phyloP scores from a whole-genome alignment of 148 eudicot species.

The Beta vulgaris region DNA sequence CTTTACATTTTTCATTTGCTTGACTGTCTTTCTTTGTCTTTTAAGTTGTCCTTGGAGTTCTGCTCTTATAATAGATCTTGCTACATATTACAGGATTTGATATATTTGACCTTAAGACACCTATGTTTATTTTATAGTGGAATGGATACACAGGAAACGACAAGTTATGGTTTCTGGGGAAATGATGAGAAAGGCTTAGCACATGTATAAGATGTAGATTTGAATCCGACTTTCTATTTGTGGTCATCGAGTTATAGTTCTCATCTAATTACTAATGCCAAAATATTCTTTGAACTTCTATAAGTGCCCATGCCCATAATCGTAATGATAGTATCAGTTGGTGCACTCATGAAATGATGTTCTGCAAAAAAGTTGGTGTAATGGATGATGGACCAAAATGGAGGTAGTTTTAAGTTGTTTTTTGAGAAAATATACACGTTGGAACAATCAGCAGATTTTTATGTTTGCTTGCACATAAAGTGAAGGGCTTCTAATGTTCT shows the following conservation, averaged over 20 bases:
- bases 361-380: neutral
- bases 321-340: too few relatives aligned
- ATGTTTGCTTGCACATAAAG: neutral
- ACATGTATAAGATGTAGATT: neutral
- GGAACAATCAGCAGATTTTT: neutral
- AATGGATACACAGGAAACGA: neutral
- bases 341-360: neutral
- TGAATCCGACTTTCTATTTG: neutral
- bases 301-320: neutral
- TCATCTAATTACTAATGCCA: neutral
- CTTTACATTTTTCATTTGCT: neutral
- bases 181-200: neutral
- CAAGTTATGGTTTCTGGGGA: neutral
- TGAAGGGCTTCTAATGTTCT: slow-evolving; percentile 3
- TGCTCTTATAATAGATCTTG: neutral
- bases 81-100: neutral
- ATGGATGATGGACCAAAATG: neutral
- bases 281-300: neutral
- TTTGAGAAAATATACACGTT: neutral
- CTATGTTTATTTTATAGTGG: neutral
- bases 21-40: neutral
- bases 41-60: neutral
- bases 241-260: neutral
- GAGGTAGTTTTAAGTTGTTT: neutral
- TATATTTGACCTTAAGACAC: neutral